Base-by-base conservation (phyloP, 306 rosid species). In the Hylodesmum podocarpum region DNA sequence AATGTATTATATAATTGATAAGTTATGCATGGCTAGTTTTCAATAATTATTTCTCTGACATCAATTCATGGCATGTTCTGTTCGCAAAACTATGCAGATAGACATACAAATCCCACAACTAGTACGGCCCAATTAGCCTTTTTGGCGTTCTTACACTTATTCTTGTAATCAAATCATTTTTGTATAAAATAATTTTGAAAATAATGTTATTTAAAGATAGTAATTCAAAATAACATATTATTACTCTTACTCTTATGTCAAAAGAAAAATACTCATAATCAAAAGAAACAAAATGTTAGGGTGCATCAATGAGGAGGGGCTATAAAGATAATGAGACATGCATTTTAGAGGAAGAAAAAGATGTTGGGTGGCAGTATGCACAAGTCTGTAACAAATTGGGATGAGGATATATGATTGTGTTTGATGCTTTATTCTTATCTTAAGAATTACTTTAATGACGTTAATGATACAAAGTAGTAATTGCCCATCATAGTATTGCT, bases 331-430 rank as follows among this genome's bases (percentile, higher is more conserved):
- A 51, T 21, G 34, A 79, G 81, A 83, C 84, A 77, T 39, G 71
- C 51, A 19, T 19, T 53, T 70, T 68, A 53, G 72, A 49, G 58
- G 51, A 36, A 75, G 68, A 36, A 81, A 92, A 89, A 91, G 94
- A 82, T 81, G 89, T 91, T 83, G 55, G 88, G 34, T 88, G 91
- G 86, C 89, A 82, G 86, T 73, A 84, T 67, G 84, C 73, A 81
- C 36, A 41, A 47, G 57, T 37, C 66, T 75, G 71, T 78, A 49
- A 76, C 59, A 73, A 49, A 88, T 84, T 72, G 86, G 83, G 65
- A 70, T 70, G 59, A 81, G 59, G 87, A 87, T n/a, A n/a, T n/a
- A n/a, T 91, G 97, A 90, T 88, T 91, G 84, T 86, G 94, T 79
- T 88, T 81, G 83, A 87, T 90, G 87, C 94, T 76, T 91, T 94